Percentiles rank a stretch among this genome's conserved stretches.
Conservation (phyloP, 257 asterid genomes). For the Solanum peruvianum region DNA sequence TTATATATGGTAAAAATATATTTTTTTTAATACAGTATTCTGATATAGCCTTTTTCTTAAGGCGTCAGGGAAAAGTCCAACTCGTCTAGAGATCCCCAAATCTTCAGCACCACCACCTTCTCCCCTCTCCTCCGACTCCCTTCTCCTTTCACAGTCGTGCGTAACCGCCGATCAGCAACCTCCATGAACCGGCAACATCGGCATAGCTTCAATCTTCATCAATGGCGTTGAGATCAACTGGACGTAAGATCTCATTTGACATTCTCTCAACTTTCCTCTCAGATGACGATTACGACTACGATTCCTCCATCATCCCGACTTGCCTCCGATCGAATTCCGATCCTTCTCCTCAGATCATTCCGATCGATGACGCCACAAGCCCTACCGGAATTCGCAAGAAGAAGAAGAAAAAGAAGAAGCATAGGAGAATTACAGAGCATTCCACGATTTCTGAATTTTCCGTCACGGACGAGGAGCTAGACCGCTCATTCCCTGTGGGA, state of each 20-base stretch:
- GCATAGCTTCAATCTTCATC: background rate
- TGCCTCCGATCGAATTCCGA: conserved; percentile 40
- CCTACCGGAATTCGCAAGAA: conserved; percentile 9
- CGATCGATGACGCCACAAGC: conserved; percentile 5
- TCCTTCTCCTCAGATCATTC: conserved; percentile 15
- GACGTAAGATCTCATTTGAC: conserved; percentile 54
- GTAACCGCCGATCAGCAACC: background rate
- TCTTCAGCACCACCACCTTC: background rate
- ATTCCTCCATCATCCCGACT: conserved; percentile 5
- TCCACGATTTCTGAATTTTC: conserved; percentile 8
- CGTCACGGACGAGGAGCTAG: conserved; percentile 21
- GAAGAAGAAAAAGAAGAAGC: conserved; percentile 37
- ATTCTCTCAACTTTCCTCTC: conserved; percentile 25
- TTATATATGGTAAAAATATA: background rate
- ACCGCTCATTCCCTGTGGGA: background rate
- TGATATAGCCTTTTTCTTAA: background rate
- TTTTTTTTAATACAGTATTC: background rate
- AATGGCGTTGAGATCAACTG: conserved; percentile 53
- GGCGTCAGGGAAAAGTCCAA: background rate
- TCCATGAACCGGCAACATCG: background rate
- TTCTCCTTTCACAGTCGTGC: background rate
- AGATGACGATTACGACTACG: conserved; percentile 20
- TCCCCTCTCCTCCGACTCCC: background rate
- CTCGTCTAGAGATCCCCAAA: background rate
- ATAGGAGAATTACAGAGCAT: conserved; percentile 17